phyloP scores from a whole-genome alignment of 345 rosid genomes.

The Euphorbia tirucalli region DNA sequence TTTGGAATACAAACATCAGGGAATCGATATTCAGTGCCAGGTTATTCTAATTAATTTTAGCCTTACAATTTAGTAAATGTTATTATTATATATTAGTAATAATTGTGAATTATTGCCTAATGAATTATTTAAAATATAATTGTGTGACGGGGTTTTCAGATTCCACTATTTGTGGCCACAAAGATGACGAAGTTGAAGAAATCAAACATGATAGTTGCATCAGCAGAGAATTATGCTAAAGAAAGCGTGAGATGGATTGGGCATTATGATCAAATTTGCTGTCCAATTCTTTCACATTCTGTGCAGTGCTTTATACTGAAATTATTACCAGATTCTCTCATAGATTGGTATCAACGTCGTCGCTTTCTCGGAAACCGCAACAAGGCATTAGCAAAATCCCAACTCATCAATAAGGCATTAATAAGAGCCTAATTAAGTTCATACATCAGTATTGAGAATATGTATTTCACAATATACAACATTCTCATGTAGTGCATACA shows the following conservation, averaged over 20 bases:
- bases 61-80: too few relatives aligned
- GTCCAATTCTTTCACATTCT: conserved; percentile 40
- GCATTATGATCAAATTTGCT: conserved; percentile 30
- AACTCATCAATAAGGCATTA: neutral
- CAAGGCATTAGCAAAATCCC: conserved; percentile 7
- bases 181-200: conserved; percentile 36
- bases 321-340: conserved; percentile 23
- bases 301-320: conserved; percentile 26
- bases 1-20: conserved; percentile 40
- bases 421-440: too few relatives aligned
- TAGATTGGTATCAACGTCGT: conserved; percentile 7
- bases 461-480: too few relatives aligned
- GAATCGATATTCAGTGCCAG: conserved; percentile 55
- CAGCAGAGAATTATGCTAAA: conserved; percentile 36
- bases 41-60: too few relatives aligned
- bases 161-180: conserved; percentile 39
- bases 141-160: conserved; percentile 14
- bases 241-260: conserved; percentile 48
- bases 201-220: conserved; percentile 24
- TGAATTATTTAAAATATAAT: neutral
- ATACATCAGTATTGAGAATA: too few relatives aligned
- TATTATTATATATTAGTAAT: too few relatives aligned
- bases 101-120: too few relatives aligned
- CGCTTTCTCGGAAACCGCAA: conserved; percentile 9
- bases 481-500: too few relatives aligned